Evolutionary conservation across 495 filamentous ascomycete species (phyloP).

Genomic region (Daldinia concentrica): DNA sequence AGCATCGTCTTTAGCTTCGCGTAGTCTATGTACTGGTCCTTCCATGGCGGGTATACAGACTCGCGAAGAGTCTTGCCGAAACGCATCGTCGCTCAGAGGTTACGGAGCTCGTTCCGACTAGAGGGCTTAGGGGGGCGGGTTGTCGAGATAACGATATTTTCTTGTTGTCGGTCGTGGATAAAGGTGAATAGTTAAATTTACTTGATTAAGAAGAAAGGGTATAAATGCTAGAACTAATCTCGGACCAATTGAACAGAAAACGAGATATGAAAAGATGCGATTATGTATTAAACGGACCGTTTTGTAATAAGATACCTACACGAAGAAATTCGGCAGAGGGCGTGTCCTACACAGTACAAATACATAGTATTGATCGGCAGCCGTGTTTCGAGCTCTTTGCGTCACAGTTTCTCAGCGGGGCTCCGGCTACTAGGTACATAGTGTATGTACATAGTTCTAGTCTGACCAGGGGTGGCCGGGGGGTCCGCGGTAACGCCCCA

Average conservation of each 20-base stretch:
- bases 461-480: neutral
- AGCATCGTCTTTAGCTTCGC: conserved; percentile 87
- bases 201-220: neutral
- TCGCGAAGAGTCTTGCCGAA: conserved; percentile 88
- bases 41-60: conserved; percentile 88
- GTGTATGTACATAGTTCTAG: too few species aligned
- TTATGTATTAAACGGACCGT: neutral
- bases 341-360: conserved; percentile 19
- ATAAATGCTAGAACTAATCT: neutral
- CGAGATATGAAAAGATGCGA: neutral
- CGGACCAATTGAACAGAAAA: neutral
- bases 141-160: neutral
- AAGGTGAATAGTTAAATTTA: neutral
- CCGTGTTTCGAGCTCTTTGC: conserved; percentile 22
- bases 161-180: neutral
- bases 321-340: neutral
- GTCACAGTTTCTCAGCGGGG: conserved; percentile 28
- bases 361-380: neutral
- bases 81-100: conserved; percentile 69
- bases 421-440: too few species aligned
- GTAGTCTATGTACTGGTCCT: conserved; percentile 94
- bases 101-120: neutral
- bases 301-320: neutral
- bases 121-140: neutral
- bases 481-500: neutral